phyloP scores from a whole-genome alignment of 2,329 filamentous ascomycete species.

The Monosporascus sp. region DNA sequence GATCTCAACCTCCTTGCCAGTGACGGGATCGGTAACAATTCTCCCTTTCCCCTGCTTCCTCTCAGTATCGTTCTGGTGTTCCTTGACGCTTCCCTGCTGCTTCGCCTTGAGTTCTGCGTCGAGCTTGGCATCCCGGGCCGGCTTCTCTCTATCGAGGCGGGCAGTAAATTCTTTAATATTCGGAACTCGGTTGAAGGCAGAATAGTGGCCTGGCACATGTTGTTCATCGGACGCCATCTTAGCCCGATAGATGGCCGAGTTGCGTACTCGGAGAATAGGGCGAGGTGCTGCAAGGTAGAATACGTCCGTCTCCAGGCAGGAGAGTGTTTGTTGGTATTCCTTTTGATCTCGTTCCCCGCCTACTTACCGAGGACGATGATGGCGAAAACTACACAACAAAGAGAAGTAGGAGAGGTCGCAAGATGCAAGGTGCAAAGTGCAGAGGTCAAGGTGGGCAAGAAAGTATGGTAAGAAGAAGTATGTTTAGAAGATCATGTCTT shows the following conservation, averaged over 20 bases:
- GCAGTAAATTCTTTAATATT: conserved; percentile 82
- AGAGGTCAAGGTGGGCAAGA: no score
- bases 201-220: conserved; percentile 57
- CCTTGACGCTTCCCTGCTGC: conserved; percentile 27
- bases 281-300: no score
- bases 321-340: no score
- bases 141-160: conserved; percentile 73
- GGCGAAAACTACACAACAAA: no score
- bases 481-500: no score
- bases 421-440: background rate
- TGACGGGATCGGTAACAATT: conserved; percentile 79
- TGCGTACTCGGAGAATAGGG: background rate
- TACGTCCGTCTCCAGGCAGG: no score
- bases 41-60: conserved; percentile 51
- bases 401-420: background rate
- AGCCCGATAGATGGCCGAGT: background rate
- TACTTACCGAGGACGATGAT: no score
- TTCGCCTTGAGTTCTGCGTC: conserved; percentile 47
- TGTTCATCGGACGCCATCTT: conserved; percentile 10
- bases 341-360: no score
- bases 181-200: conserved; percentile 75
- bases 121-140: conserved; percentile 64
- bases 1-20: conserved; percentile 79
- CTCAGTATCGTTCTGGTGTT: conserved; percentile 36
- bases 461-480: background rate